phyloP scores from a whole-genome alignment of 805 yeast species.

The Cyberlindnera veronae region DNA sequence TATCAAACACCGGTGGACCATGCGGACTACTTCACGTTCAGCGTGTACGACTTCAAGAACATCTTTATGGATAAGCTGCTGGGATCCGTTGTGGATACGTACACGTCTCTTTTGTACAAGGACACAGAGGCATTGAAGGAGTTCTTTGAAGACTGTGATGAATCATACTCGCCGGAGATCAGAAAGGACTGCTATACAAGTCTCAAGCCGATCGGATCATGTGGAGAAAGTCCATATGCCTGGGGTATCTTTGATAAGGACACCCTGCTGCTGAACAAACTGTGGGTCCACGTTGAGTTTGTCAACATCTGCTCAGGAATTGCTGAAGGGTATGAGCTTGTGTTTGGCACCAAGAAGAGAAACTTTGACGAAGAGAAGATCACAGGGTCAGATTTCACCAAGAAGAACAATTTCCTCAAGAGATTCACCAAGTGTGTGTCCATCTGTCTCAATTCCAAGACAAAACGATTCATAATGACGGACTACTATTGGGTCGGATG shows the following conservation, averaged over 20 bases:
- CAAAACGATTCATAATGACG: conserved; percentile 23
- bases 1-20: conserved; percentile 17
- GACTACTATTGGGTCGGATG: conserved; percentile 28
- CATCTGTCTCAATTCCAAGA: conserved; percentile 27
- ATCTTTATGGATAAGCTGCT: conserved; percentile 11
- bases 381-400: conserved; percentile 22
- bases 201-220: conserved; percentile 25
- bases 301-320: conserved; percentile 21
- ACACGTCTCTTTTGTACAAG: conserved; percentile 7
- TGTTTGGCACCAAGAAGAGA: conserved; percentile 20
- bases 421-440: conserved; percentile 27
- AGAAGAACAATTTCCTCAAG: conserved; percentile 25
- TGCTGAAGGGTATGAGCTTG: conserved; percentile 28
- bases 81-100: conserved; percentile 11
- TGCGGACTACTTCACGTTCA: conserved; percentile 13
- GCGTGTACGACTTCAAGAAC: conserved; percentile 17
- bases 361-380: conserved; percentile 9
- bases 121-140: conserved; percentile 9
- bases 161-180: conserved; percentile 14
- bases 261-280: conserved; percentile 17
- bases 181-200: conserved; percentile 11
- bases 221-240: conserved; percentile 21
- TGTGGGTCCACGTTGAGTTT: conserved; percentile 26
- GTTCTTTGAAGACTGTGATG: conserved; percentile 18
- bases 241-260: conserved; percentile 24